phyloP scores from a whole-genome alignment of 2,329 filamentous ascomycete species.

The Apiospora koreana region DNA sequence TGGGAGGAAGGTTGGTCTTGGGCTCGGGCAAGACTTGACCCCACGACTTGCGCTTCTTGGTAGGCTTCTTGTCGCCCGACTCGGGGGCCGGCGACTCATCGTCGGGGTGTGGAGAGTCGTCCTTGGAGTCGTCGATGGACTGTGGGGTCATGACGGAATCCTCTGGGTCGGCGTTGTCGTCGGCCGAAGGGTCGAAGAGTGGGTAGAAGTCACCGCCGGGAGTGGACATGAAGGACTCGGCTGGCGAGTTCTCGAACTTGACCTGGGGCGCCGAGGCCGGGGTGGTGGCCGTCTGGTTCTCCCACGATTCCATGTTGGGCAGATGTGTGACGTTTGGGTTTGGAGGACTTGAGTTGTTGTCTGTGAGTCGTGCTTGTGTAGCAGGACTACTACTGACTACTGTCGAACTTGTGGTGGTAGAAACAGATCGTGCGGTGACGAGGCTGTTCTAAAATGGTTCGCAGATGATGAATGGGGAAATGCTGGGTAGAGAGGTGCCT shows the following conservation, averaged over 20 bases:
- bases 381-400: slow-evolving; percentile 17
- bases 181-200: slow-evolving; percentile 44
- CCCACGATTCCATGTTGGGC: slow-evolving; percentile 40
- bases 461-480: slow-evolving; percentile 5
- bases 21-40: slow-evolving; percentile 94
- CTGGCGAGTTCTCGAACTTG: slow-evolving; percentile 56
- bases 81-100: slow-evolving; percentile 21
- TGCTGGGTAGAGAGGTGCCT: slow-evolving; percentile 35
- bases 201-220: slow-evolving; percentile 51
- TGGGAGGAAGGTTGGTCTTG: slow-evolving; percentile 92
- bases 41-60: slow-evolving; percentile 98
- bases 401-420: slow-evolving; percentile 17
- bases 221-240: slow-evolving; percentile 55
- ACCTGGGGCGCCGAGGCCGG: slow-evolving; percentile 41
- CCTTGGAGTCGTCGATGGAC: slow-evolving; percentile 37
- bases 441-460: slow-evolving; percentile 13
- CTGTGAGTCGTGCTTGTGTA: slow-evolving; percentile 10
- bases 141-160: slow-evolving; percentile 51
- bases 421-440: slow-evolving; percentile 16
- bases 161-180: slow-evolving; percentile 43
- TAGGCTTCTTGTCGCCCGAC: slow-evolving; percentile 64
- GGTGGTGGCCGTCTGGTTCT: slow-evolving; percentile 30
- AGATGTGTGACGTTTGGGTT: slow-evolving; percentile 25
- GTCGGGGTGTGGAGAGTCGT: slow-evolving; percentile 19
- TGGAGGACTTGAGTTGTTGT: slow-evolving; percentile 18